phyloP scores from a whole-genome alignment of 352 stramenopile species.

The Phytophthora pistaciae region DNA sequence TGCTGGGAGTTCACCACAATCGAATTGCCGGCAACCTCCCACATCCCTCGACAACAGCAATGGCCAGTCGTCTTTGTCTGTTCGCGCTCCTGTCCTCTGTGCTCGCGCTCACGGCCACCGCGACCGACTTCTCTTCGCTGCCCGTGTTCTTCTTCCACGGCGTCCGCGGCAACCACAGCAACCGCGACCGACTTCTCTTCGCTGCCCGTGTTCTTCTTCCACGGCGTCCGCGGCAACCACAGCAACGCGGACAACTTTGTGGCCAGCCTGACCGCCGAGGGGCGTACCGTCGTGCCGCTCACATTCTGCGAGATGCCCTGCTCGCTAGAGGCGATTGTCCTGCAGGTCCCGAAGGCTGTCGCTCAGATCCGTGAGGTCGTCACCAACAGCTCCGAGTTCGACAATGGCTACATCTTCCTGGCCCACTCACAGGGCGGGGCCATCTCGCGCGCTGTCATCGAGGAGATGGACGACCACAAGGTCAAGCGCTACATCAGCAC shows the following conservation, averaged over 20 bases:
- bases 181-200: constrained; percentile 17
- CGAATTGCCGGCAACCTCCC: constrained; percentile 13
- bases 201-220: constrained; percentile 55
- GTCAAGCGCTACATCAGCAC: constrained; percentile 50
- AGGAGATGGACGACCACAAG: constrained; percentile 64
- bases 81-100: constrained; percentile 7
- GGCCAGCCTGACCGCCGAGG: constrained; percentile 37
- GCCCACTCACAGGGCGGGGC: constrained; percentile 50
- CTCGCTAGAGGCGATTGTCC: constrained; percentile 31
- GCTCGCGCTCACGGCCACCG: background rate
- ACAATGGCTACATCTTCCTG: constrained; percentile 56
- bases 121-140: constrained; percentile 20
- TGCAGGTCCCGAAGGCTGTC: constrained; percentile 49
- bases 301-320: constrained; percentile 41
- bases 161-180: constrained; percentile 15
- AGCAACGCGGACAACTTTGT: constrained; percentile 26
- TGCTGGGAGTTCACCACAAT: background rate
- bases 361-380: constrained; percentile 37
- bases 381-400: constrained; percentile 35
- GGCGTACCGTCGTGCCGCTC: constrained; percentile 39
- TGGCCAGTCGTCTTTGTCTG: background rate
- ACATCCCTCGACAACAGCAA: background rate
- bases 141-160: constrained; percentile 62
- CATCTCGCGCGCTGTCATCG: constrained; percentile 47
- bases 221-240: constrained; percentile 34